Base-by-base conservation (phyloP, 352 stramenopile genomes). In the Aphanomyces astaci region DNA sequence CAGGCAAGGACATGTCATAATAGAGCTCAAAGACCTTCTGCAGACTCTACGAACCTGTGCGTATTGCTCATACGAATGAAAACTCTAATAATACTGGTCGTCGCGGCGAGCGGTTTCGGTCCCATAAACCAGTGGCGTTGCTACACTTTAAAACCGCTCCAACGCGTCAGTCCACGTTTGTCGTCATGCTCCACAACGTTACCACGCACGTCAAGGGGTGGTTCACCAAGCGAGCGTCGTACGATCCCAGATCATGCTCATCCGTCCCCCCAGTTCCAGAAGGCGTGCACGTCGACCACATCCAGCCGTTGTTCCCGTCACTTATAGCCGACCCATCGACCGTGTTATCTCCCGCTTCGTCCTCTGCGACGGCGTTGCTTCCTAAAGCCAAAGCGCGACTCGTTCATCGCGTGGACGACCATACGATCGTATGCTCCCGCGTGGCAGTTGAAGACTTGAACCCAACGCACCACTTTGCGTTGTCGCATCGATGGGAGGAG, bases 271-370 rank as follows among this genome's bases (percentile, higher is more conserved):
- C n/a, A n/a, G n/a, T n/a, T n/a, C n/a, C n/a, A n/a, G n/a, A n/a
- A n/a, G n/a, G 72, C 9, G 81, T 89, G 67, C 81, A 89, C 22
- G 69, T 54, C 0, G 79, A 54, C 56, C 79, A 89, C 51, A 54
- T 83, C 81, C 81, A 89, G 64, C 75, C 60, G 4, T 77, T 66
- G 55, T 36, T 71, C 24, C 76, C 73, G 15, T 75, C 75, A 2
- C 64, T 53, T 73, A 78, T 74, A 40, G 32, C 43, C 46, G 55
- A n/a, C n/a, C n/a, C n/a, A n/a, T 43, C 36, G 36, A 43, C 36
- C 36, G 15, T 15, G 7, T 7, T 43, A 15, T 43, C 36, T 15
- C 36, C 36, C 7, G 7, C 15, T 15, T 43, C 15, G 36, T 43
- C 36, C 7, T 15, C 36, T 15, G 15, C 36, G 36, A 15, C 36